These are phyloP conservation scores for Coemansia sp. DNA, from an alignment of 192 early-diverging fungal species.

Conservation along the genomic window DNA sequence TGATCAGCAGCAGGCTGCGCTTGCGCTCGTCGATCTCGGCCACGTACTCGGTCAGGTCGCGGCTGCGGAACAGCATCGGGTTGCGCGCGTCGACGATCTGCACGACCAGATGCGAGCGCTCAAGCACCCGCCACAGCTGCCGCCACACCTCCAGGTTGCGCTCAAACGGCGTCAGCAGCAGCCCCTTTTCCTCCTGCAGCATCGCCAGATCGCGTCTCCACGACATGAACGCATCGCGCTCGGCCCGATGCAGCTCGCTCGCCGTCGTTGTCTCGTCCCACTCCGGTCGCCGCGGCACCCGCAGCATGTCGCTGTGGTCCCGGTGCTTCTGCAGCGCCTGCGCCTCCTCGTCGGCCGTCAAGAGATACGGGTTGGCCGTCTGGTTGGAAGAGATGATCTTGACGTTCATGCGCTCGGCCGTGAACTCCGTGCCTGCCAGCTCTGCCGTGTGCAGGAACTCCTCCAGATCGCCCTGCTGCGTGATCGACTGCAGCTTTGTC, in stretches of 20 bases:
- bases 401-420: conserved; percentile 72
- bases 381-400: conserved; percentile 71
- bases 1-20: conserved; percentile 86
- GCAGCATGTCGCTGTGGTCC: conserved; percentile 69
- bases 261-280: conserved; percentile 87
- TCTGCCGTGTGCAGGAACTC: conserved; percentile 93
- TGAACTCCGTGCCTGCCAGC: conserved; percentile 92
- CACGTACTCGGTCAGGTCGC: conserved; percentile 89
- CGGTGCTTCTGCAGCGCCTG: conserved; percentile 73
- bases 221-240: conserved; percentile 84
- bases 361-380: conserved; percentile 75
- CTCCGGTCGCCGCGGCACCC: conserved; percentile 81
- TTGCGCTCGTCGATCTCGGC: conserved; percentile 84
- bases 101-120: conserved; percentile 90
- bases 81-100: conserved; percentile 99
- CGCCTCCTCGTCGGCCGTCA: conserved; percentile 73
- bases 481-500: conserved; percentile 90
- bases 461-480: conserved; percentile 95
- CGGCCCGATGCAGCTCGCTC: conserved; percentile 71
- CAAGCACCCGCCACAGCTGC: conserved; percentile 98
- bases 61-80: conserved; percentile 85
- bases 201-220: conserved; percentile 86
- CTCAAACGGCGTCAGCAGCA: conserved; percentile 97
- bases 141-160: conserved; percentile 98
- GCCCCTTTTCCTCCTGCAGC: conserved; percentile 88